Base-by-base conservation (phyloP, 2,329 filamentous ascomycete species). In the Colletotrichum sidae region DNA sequence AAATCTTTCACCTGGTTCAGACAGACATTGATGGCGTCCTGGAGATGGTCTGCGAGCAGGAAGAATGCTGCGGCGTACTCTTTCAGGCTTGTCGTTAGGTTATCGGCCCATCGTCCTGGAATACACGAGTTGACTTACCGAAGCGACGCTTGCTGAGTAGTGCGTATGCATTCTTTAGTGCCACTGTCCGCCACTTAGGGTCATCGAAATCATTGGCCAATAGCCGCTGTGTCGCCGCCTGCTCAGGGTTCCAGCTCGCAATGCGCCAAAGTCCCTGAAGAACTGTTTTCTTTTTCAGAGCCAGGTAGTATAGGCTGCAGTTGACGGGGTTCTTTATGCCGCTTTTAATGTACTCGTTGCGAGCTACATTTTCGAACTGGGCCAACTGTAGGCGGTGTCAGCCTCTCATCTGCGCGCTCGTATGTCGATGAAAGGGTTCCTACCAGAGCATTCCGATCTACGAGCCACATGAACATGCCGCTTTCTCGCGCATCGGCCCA, bases 61-160 rank as follows among this genome's bases (percentile, higher is more conserved):
- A 99, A 99, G 79, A 98, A 99, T 0, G 96, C 92, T 1, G 95
- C 96, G 3, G 96, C 94, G 73, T 99, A 99, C 78, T 93, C 93
- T 93, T n/a, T 34, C 8, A 59, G 56, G 17, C 2, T 89, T 74
- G 88, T 83, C 81, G 69, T 75, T 45, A 79, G 73, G 25, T 55
- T 49, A 44, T 35, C 35, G 8, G 10, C 15, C 5, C 25, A 15
- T 34, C n/a, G 17, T 17, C 41, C 17, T 17, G 33, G 4, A 39
- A 44, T 13, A 9, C 15, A 9, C 11, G 12, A 37, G 15, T 7
- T 60, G 25, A 15, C 84, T 74, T 77, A 93, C 91, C 88, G 75
- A 97, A 97, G 54, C 96, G 86, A 49, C 93, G 87, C 78, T 94
- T 96, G 69, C 95, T 96, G 74, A 99, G 90, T 59, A 99, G 79